A percentile compares a stretch with the other conserved stretches of the same genome.
These are phyloP conservation scores for Prorocentrum cordatum DNA, from an alignment of 169 alveolate genomes.

Conservation along the genomic window DNA sequence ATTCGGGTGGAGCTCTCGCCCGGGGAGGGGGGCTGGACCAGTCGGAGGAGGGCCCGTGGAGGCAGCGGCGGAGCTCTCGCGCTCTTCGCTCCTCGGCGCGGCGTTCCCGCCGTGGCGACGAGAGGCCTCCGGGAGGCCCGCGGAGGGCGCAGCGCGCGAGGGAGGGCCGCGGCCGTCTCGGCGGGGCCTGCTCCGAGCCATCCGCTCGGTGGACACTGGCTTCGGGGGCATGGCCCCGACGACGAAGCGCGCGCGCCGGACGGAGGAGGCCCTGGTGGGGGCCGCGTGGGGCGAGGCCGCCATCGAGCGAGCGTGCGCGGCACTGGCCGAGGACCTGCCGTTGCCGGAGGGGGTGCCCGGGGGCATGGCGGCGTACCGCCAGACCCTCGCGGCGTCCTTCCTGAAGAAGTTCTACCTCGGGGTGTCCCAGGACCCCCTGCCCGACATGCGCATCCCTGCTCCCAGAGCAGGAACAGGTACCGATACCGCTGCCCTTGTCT, in stretches of 20 bases:
- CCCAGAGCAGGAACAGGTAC: too few relatives aligned
- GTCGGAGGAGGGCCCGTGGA: neutral
- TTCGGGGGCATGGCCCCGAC: neutral
- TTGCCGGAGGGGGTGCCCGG: slow-evolving; percentile 40
- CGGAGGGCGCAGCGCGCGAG: too few relatives aligned
- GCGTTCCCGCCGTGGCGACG: too few relatives aligned
- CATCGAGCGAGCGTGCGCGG: neutral
- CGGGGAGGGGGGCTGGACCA: neutral
- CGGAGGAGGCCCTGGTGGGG: neutral
- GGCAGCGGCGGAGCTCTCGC: neutral
- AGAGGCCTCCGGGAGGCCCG: too few relatives aligned
- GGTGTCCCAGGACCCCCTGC: neutral
- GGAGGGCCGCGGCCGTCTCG: too few relatives aligned
- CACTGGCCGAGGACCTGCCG: neutral
- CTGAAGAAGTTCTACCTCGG: slow-evolving; percentile 4
- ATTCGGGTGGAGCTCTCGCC: neutral
- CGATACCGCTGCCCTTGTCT: too few relatives aligned
- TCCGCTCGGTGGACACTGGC: neutral
- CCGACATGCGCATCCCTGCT: too few relatives aligned
- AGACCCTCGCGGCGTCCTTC: slow-evolving; percentile 6
- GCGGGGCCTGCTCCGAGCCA: too few relatives aligned
- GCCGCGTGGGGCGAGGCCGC: neutral
- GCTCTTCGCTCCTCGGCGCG: neutral
- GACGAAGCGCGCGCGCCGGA: neutral
- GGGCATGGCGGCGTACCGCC: slow-evolving; percentile 26